Evolutionary conservation across 805 yeast genomes (phyloP), one percentile per base, ranked within the genome.

Genomic region (Kodamaea kakaduensis): DNA sequence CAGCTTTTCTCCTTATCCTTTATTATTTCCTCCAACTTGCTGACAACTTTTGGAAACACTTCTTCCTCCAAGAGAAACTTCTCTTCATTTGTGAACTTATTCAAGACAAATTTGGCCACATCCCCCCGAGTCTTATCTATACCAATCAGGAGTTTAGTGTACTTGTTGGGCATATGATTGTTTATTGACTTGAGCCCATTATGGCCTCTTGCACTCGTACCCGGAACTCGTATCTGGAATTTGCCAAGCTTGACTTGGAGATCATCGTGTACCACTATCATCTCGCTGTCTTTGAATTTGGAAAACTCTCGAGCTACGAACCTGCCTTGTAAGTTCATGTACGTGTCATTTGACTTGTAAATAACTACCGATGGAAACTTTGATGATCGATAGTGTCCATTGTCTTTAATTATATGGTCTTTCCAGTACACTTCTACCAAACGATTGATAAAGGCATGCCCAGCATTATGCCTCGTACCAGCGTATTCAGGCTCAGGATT

Each of bases 261-360:
- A 45, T 89, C 97, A 54, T 89, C 97, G 52, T 85, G 94, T 1
- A 88, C 48, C 0, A 87, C 72, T 1, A 87, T 67, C 40, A 78
- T 39, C 27, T 32, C 13, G 6, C 45, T 58, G 2, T 73, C 65
- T 32, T 66, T 51, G 48, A 50, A 5, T 36, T 56, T 49, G n/a
- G 53, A 47, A 77, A 78, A 78, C 7, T 71, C 60, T 10, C 67
- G 70, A 6, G 57, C 47, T 1, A 84, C 61, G 0, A 78, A 71
- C n/a, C 56, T 51, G 0, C 94, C 95, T 42, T 81, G 78, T 1
- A 71, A 37, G 52, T 87, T 87, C 93, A 88, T 88, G 44, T 56
- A 78, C 1, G 75, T 63, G 10, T 62, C 61, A n/a, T 73, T 67
- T 31, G 80, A 71, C 41, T 76, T 69, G 43, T 73, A 71, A 7